Base-by-base conservation (phyloP, 176 grass and related monocot genomes). In the Aegilops longissima region DNA sequence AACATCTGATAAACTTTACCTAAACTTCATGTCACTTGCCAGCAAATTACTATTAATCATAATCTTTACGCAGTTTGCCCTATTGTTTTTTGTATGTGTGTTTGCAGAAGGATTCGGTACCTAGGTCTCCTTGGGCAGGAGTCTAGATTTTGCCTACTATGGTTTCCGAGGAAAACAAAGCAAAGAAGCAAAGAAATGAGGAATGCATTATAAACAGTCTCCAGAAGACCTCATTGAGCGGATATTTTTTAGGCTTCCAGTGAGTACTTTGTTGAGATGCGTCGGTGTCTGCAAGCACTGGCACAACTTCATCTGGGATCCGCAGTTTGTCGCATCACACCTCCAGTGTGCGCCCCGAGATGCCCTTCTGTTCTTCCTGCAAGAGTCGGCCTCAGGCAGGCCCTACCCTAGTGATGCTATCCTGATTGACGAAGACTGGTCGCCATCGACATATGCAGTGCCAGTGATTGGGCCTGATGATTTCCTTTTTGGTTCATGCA, bases 271-370 rank as follows among this genome's bases (percentile, higher is more conserved):
- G 34, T 17, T 80, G 82, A 81, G 9, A 7, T 89, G 82, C 45
- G 52, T 3, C 20, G 18, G 36, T 61, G 88, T 89, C 25, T 76
- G 82, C 82, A 89, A 85, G 83, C 61, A 68, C 20, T 85, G 88
- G 88, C 13, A 34, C n/a, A 24, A 18, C 38, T 12, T 81, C 33
- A 81, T 89, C 27, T 59, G 36, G 2, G 83, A 81, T 23, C 77
- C 88, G 2, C 42, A 69, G 1, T 89, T 85, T 1, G 18, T 67
- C 5, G 2, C 12, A 39, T 35, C 12, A 3, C 82, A 85, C 10
- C 76, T 85, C 42, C 5, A 80, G n/a, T 8, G 2, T 20, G 76
- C 87, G 3, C 66, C 82, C 0, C 25, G 20, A 10, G 45, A 62
- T 30, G 2, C 35, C 61, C 77, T 89, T 24, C 3, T 81, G 45